phyloP scores from a whole-genome alignment of 768 basidiomycete species.

The Russula sp. region DNA sequence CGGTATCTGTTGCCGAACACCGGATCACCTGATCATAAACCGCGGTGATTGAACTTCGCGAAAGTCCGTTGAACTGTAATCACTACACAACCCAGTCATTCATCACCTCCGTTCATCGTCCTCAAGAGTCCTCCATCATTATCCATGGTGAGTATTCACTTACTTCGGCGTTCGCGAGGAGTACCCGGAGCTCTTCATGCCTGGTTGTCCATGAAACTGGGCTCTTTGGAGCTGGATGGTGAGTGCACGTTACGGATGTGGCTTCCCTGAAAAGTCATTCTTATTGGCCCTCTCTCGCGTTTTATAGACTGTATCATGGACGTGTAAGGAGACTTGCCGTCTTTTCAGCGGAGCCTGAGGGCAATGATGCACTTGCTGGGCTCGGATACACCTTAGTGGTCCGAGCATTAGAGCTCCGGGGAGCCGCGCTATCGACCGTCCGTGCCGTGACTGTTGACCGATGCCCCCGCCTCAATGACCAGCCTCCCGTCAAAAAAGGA shows the following conservation, averaged over 20 bases:
- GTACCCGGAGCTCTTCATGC: slow-evolving; percentile 1
- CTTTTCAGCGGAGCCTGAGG: slow-evolving; percentile 32
- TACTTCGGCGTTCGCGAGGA: background rate
- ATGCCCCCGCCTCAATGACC: slow-evolving; percentile 85
- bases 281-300: background rate
- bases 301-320: slow-evolving; percentile 1
- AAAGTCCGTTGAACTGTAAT: background rate
- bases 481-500: slow-evolving; percentile 70
- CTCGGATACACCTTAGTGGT: slow-evolving; percentile 24
- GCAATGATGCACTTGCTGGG: slow-evolving; percentile 44
- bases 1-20: too few species aligned
- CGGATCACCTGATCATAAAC: too few species aligned
- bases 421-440: slow-evolving; percentile 29
- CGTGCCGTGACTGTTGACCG: slow-evolving; percentile 26
- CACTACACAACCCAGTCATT: background rate
- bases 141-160: slow-evolving; percentile 5
- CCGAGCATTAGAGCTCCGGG: slow-evolving; percentile 46
- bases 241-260: slow-evolving; percentile 22
- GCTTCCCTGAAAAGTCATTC: background rate
- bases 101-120: background rate
- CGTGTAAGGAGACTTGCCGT: background rate
- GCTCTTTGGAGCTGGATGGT: slow-evolving; percentile 27
- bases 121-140: background rate
- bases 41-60: background rate
- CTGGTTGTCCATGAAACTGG: background rate